Evolutionary conservation across 371 early-diverging fungal genomes (phyloP).

Genomic region (Zopfochytrium polystomum): DNA sequence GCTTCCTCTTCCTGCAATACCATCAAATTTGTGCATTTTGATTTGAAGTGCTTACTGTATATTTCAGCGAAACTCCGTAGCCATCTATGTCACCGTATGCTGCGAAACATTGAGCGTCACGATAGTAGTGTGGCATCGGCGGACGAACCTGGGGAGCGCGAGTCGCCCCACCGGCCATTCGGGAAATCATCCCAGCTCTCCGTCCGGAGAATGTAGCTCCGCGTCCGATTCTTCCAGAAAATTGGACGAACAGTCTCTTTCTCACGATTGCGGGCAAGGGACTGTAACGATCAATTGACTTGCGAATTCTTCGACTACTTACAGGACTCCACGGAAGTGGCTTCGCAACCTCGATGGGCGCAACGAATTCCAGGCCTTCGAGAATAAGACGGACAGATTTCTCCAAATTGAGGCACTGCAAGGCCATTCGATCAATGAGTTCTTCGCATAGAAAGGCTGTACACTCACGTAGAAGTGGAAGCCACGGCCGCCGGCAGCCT

Average conservation of each 20-base stretch:
- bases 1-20: constrained; percentile 31
- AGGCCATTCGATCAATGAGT: background rate
- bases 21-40: background rate
- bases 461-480: constrained; percentile 56
- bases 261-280: constrained; percentile 75
- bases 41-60: constrained; percentile 33
- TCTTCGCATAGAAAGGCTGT: background rate
- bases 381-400: constrained; percentile 77
- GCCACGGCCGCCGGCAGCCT: constrained; percentile 62
- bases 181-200: constrained; percentile 98
- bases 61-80: constrained; percentile 79
- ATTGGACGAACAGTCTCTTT: constrained; percentile 98
- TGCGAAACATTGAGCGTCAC: background rate
- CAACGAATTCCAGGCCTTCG: constrained; percentile 72
- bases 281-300: constrained; percentile 15
- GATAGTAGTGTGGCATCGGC: no score
- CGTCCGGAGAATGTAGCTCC: constrained; percentile 90
- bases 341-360: constrained; percentile 70
- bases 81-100: constrained; percentile 93
- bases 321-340: constrained; percentile 93
- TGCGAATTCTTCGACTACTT: constrained; percentile 24
- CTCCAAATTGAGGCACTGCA: constrained; percentile 73
- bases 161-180: constrained; percentile 98
- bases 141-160: constrained; percentile 65
- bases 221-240: constrained; percentile 94